Evolutionary conservation across 1,139 yeast species (phyloP).

Genomic region (Kurtzmaniella quercitrusa): DNA sequence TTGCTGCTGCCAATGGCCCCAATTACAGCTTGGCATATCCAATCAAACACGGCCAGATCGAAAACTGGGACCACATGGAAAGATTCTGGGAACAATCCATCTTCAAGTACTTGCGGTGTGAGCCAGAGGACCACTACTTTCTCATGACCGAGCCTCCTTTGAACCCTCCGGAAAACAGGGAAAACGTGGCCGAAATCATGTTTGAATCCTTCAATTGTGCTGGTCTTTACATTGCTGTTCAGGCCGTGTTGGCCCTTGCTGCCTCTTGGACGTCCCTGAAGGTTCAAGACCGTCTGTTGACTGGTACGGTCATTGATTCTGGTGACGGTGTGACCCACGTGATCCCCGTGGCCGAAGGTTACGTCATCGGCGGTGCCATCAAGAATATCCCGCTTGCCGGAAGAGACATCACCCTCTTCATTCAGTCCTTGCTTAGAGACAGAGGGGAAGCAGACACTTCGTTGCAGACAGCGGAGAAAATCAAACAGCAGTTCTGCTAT

Average conservation of each 20-base stretch:
- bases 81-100: conserved; percentile 97
- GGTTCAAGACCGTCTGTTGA: conserved; percentile 88
- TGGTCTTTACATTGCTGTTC: conserved; percentile 96
- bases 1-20: conserved; percentile 84
- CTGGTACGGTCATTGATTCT: conserved; percentile 97
- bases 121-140: conserved; percentile 97
- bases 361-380: conserved; percentile 95
- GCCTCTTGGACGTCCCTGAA: conserved; percentile 99
- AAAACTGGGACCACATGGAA: conserved; percentile 99
- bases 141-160: conserved; percentile 96
- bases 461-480: conserved; percentile 90
- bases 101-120: conserved; percentile 92
- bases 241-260: conserved; percentile 96
- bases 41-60: conserved; percentile 95
- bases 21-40: conserved; percentile 89
- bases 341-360: conserved; percentile 98
- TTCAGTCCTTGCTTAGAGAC: conserved; percentile 90
- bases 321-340: conserved; percentile 99
- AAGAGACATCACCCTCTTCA: conserved; percentile 90
- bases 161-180: conserved; percentile 98
- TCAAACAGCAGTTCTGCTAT: conserved; percentile 93
- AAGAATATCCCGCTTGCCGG: conserved; percentile 98
- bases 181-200: conserved; percentile 97
- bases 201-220: conserved; percentile 98
- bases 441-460: conserved; percentile 95